These are phyloP conservation scores for Aspergillus felis DNA, from an alignment of 2,329 filamentous ascomycete genomes.

Conservation along the genomic window DNA sequence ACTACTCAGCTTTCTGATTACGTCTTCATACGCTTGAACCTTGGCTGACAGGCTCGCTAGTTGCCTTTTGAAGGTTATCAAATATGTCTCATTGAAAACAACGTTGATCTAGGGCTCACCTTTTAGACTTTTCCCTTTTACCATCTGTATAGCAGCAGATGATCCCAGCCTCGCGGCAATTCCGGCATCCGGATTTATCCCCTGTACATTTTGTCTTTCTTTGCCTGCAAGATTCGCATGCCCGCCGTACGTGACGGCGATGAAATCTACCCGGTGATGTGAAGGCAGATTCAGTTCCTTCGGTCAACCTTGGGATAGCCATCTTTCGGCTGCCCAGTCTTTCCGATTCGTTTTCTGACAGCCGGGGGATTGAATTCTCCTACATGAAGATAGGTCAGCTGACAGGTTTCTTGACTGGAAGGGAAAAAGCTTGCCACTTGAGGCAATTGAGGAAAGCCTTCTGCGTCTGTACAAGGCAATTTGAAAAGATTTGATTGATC, in stretches of 20 bases:
- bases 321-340: conserved; percentile 26
- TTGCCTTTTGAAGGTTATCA: conserved; percentile 25
- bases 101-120: conserved; percentile 22
- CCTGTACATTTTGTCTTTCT: conserved; percentile 46
- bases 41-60: conserved; percentile 40
- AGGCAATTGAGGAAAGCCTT: conserved; percentile 26
- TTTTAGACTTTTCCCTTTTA: conserved; percentile 44
- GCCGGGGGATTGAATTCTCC: conserved; percentile 21
- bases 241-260: conserved; percentile 35
- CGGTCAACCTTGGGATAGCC: conserved; percentile 35
- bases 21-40: conserved; percentile 38
- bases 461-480: conserved; percentile 28
- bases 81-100: too few relatives aligned
- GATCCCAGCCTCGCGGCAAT: conserved; percentile 42
- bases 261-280: conserved; percentile 33
- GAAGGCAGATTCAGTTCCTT: conserved; percentile 30
- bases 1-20: conserved; percentile 33
- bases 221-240: conserved; percentile 45
- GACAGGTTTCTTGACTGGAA: neutral
- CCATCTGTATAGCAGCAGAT: conserved; percentile 45
- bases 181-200: conserved; percentile 41
- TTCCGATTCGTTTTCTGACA: conserved; percentile 22
- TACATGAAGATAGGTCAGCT: conserved; percentile 5
- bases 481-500: conserved; percentile 30
- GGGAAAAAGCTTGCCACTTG: conserved; percentile 21